Conservation (phyloP, 2,329 filamentous ascomycete genomes). For the Ophiostoma sp. region DNA sequence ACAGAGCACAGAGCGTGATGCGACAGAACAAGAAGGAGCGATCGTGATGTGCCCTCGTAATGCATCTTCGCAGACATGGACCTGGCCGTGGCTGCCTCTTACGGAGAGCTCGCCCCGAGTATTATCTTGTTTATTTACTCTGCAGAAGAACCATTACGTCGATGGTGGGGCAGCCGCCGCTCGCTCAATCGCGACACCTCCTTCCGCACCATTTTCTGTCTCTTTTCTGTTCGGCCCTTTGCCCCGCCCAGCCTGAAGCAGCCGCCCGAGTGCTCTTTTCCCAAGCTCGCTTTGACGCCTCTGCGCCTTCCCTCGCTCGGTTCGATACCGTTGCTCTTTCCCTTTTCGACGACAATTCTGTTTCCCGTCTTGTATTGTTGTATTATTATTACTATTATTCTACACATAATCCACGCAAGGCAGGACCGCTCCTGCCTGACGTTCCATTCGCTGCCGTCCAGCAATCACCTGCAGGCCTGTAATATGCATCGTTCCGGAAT, state of each 20-base stretch:
- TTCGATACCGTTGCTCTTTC: not conserved
- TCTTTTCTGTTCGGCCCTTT: conserved; percentile 17
- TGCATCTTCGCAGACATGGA: no score
- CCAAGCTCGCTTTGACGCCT: no score
- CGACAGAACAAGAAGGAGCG: not conserved
- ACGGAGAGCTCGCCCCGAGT: conserved; percentile 1
- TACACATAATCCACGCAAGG: not conserved
- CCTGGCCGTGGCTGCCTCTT: no score
- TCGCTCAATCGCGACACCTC: not conserved
- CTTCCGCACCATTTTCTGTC: conserved; percentile 8
- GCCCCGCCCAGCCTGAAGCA: conserved; percentile 17
- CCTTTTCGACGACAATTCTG: not conserved
- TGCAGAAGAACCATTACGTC: conserved; percentile 21
- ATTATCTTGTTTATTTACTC: not conserved
- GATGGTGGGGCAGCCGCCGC: conserved; percentile 20
- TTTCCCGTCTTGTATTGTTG: not conserved
- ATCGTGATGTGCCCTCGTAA: not conserved
- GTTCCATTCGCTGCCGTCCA: conserved; percentile 8
- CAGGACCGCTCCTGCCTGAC: not conserved
- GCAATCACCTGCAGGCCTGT: conserved; percentile 1
- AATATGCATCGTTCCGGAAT: conserved; percentile 16
- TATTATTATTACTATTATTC: not conserved
- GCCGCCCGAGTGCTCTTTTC: no score
- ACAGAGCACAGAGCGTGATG: no score
- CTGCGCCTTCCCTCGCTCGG: no score